Evolutionary conservation across 306 rosid genomes (phyloP).

Genomic region (Luffa acutangula): DNA sequence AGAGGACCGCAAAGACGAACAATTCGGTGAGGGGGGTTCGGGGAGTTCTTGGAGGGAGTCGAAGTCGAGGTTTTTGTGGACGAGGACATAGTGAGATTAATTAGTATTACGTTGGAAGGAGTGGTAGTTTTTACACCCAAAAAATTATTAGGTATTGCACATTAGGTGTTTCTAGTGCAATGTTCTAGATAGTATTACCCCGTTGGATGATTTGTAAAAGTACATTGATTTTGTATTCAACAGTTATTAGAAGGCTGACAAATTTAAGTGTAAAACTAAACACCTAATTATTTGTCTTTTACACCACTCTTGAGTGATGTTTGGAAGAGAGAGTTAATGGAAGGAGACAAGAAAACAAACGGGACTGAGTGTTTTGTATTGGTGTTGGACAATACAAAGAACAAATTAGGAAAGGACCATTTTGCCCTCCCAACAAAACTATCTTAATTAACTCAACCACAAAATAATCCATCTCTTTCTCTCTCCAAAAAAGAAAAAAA

Average conservation of each 20-base stretch:
- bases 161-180: too few species aligned
- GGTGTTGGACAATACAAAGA: conserved; percentile 36
- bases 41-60: conserved; percentile 57
- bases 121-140: neutral
- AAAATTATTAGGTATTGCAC: too few species aligned
- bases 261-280: too few species aligned
- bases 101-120: too few species aligned
- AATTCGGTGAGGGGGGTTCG: too few species aligned
- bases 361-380: neutral
- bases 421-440: conserved; percentile 32
- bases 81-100: conserved; percentile 1
- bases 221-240: too few species aligned
- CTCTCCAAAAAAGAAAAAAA: too few species aligned
- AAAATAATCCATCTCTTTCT: neutral
- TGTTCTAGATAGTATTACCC: too few species aligned
- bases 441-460: neutral
- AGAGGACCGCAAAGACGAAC: conserved; percentile 18
- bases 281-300: too few species aligned
- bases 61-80: conserved; percentile 42
- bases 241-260: too few species aligned
- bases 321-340: neutral
- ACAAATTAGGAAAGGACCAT: conserved; percentile 39
- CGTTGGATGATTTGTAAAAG: too few species aligned
- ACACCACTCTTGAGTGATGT: conserved; percentile 3
- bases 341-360: conserved; percentile 14